Evolutionary conservation across 129 eudicot species (phyloP).

Genomic region (Tanacetum coccineum): DNA sequence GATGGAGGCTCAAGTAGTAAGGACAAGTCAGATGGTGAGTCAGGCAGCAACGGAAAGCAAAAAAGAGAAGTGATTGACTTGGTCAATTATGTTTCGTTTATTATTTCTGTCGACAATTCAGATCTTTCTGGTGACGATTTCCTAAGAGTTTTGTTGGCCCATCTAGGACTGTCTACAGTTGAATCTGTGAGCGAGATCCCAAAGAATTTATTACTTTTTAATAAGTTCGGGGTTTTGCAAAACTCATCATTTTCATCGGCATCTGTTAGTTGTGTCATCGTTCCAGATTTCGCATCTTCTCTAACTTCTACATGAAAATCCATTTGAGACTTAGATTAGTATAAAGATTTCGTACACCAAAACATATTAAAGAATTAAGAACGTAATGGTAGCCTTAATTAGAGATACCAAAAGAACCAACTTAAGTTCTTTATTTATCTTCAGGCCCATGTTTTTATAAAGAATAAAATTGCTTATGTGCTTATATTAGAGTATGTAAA

Average conservation of each 20-base stretch:
- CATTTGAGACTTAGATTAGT: not conserved
- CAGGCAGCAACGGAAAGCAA: too few relatives aligned
- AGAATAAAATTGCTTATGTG: too few relatives aligned
- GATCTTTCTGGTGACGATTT: conserved; percentile 18
- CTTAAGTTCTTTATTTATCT: too few relatives aligned
- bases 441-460: too few relatives aligned
- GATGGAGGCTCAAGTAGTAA: too few relatives aligned
- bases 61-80: too few relatives aligned
- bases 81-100: too few relatives aligned
- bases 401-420: too few relatives aligned
- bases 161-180: conserved; percentile 45
- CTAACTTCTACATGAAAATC: conserved; percentile 24
- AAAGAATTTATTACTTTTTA: conserved; percentile 45
- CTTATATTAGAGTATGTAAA: too few relatives aligned
- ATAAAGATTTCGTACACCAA: not conserved
- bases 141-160: conserved; percentile 11
- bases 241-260: conserved; percentile 42
- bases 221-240: conserved; percentile 32
- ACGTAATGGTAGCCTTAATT: not conserved
- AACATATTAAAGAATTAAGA: not conserved
- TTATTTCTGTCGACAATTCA: conserved; percentile 27
- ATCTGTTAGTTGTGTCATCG: conserved; percentile 36
- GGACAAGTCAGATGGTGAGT: too few relatives aligned
- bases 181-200: conserved; percentile 59
- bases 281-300: conserved; percentile 39